phyloP scores from a whole-genome alignment of 2,329 filamentous ascomycete species.

The Alternaria sp. region DNA sequence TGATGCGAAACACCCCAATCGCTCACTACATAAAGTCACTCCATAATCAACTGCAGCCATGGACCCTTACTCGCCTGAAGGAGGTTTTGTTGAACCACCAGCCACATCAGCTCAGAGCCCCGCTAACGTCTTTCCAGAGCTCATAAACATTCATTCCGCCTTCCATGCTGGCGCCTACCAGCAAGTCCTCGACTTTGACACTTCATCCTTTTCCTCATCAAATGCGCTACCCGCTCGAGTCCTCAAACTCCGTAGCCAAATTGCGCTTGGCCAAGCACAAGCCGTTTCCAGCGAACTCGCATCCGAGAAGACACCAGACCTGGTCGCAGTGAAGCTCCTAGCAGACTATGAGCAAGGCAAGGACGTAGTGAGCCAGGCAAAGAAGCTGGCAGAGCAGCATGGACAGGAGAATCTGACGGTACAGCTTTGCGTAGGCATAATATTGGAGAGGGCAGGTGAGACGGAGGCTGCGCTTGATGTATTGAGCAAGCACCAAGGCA shows the following conservation, averaged over 20 bases:
- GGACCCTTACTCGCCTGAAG: constrained; percentile 71
- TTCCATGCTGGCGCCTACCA: constrained; percentile 84
- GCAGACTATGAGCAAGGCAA: constrained; percentile 66
- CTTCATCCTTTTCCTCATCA: constrained; percentile 76
- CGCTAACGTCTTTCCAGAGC: constrained; percentile 58
- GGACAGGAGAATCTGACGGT: constrained; percentile 77
- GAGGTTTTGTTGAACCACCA: constrained; percentile 57
- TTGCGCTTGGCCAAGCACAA: constrained; percentile 80
- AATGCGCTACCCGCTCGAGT: constrained; percentile 80
- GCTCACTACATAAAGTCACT: not conserved
- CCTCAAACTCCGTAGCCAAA: constrained; percentile 80
- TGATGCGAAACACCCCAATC: constrained; percentile 12
- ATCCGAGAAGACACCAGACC: constrained; percentile 71
- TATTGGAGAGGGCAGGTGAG: constrained; percentile 80
- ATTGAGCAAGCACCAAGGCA: constrained; percentile 84
- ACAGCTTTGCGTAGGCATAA: constrained; percentile 81
- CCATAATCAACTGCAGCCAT: constrained; percentile 27
- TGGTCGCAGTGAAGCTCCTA: constrained; percentile 78
- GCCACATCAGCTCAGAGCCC: constrained; percentile 1
- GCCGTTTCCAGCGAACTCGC: constrained; percentile 74
- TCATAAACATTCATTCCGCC: constrained; percentile 72
- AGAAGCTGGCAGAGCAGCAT: constrained; percentile 72
- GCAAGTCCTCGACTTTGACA: constrained; percentile 85
- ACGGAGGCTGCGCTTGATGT: constrained; percentile 85
- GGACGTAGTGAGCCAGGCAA: constrained; percentile 64